Conservation (phyloP, 176 grass and related monocot genomes). For the Juncus effusus region DNA sequence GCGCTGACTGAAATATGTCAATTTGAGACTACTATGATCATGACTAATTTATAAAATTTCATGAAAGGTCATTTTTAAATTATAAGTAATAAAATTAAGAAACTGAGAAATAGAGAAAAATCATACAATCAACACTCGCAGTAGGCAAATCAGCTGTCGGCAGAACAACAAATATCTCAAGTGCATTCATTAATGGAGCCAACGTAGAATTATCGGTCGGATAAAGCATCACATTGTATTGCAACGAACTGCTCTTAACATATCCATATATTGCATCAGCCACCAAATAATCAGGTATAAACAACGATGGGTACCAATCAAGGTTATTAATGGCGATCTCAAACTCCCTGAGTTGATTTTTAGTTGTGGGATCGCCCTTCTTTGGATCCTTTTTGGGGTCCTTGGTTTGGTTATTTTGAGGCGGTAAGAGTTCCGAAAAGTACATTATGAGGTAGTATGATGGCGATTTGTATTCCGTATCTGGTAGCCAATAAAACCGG, state of each 20-base stretch:
- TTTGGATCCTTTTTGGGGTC: slow-evolving; percentile 16
- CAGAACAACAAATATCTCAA: slow-evolving; percentile 38
- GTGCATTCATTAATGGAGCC: slow-evolving; percentile 37
- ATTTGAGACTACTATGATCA: slow-evolving; percentile 2
- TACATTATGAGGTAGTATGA: slow-evolving; percentile 35
- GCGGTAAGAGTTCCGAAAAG: slow-evolving; percentile 31
- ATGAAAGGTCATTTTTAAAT: not conserved
- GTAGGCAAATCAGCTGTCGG: slow-evolving; percentile 28
- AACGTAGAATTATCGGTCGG: slow-evolving; percentile 34
- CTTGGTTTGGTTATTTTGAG: not conserved
- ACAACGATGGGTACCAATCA: not conserved
- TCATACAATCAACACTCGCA: slow-evolving; percentile 33
- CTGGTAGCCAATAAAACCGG: slow-evolving; percentile 19
- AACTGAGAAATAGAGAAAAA: not conserved
- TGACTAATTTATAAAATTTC: not conserved
- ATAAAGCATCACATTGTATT: slow-evolving; percentile 36
- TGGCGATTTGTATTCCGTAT: not conserved
- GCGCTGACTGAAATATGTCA: slow-evolving; percentile 29
- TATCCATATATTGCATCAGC: not conserved
- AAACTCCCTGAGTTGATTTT: slow-evolving; percentile 28
- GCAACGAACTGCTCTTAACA: not conserved
- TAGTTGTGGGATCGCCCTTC: slow-evolving; percentile 6
- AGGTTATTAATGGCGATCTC: slow-evolving; percentile 31
- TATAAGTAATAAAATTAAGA: not conserved
- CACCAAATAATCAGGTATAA: slow-evolving; percentile 25